Evolutionary conservation across 1,284 basidiomycete species (phyloP), one percentile per base, ranked within the genome.

Genomic region (Amylostereum chailletii): DNA sequence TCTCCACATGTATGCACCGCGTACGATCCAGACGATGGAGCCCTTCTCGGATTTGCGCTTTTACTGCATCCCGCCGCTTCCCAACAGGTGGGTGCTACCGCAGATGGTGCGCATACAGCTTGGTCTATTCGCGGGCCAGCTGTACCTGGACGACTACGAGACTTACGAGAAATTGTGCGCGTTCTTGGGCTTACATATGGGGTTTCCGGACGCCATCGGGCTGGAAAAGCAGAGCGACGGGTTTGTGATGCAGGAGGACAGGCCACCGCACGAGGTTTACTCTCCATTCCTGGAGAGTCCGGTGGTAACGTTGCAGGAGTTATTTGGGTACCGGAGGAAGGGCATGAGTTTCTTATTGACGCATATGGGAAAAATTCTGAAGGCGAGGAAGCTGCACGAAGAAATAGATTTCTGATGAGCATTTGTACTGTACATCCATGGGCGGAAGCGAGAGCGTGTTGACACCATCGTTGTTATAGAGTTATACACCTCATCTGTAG

Each of bases 1-100:
- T 45, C 61, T 79, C 3, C 74, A 78, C 50, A 34, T 70, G 1
- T 79, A 75, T 52, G 56, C 71, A 0, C 68, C 75, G 1, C 62
- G 71, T 1, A 58, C 65, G n/a, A 60, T 58, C 8, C 57, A 64
- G 39, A 57, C 54, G 2, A 72, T 69, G 65, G 56, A 55, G 7
- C 56, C 70, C 5, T 70, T 69, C 47, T 72, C 76, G 40, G 62
- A 72, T 46, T 65, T 74, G n/a, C 50, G 34, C 1, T 62, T 71
- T 42, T 67, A 67, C 56, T 59, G 37, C 33, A 57, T 69, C 31
- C 69, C 71, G 0, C 38, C 61, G 1, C 48, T 64, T 0, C 54
- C 56, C 19, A 34, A 46, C 10, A 60, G 62, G 59, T 54, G 38
- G 10, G 42, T 58, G 4, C 50, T 63, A 1, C 41, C 54, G 30